Conservation (phyloP, 352 stramenopile species). For the Hyphochytrium catenoides region DNA sequence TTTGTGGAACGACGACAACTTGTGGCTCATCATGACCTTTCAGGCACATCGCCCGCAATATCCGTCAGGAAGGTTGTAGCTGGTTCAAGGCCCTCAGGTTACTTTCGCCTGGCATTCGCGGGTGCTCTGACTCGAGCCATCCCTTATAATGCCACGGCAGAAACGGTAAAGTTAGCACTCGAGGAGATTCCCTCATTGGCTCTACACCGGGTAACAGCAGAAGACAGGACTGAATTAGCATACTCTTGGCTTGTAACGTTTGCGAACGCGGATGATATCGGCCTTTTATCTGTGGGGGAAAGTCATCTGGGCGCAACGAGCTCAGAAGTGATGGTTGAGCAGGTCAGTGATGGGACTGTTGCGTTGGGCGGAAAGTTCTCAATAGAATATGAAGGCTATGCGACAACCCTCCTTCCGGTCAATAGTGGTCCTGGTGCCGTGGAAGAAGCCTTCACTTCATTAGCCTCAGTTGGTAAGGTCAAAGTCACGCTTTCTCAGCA, state of each 20-base stretch:
- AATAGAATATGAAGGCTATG: too few relatives aligned
- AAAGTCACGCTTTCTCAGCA: too few relatives aligned
- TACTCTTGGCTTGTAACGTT: constrained; percentile 7
- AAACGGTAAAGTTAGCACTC: constrained; percentile 12
- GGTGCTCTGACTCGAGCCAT: constrained; percentile 9
- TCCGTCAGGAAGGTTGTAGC: constrained; percentile 3
- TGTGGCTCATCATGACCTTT: background rate
- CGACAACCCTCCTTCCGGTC: too few relatives aligned
- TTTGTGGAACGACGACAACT: constrained; percentile 5
- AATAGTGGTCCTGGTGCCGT: too few relatives aligned
- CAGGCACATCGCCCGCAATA: background rate
- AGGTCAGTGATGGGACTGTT: too few relatives aligned
- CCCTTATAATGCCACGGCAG: constrained; percentile 3
- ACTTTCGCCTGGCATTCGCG: constrained; percentile 12
- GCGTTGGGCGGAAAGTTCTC: too few relatives aligned
- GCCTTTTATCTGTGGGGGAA: background rate
- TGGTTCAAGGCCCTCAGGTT: constrained; percentile 9
- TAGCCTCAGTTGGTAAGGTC: too few relatives aligned
- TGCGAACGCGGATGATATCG: constrained; percentile 1
- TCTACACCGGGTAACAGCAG: background rate
- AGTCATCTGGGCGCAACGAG: constrained; percentile 2
- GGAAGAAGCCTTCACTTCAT: too few relatives aligned
- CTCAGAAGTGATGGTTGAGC: background rate
- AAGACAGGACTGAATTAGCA: too few relatives aligned
- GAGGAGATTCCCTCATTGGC: constrained; percentile 3